Base-by-base conservation (phyloP, 345 rosid genomes). In the Arabidopsis suecica region DNA sequence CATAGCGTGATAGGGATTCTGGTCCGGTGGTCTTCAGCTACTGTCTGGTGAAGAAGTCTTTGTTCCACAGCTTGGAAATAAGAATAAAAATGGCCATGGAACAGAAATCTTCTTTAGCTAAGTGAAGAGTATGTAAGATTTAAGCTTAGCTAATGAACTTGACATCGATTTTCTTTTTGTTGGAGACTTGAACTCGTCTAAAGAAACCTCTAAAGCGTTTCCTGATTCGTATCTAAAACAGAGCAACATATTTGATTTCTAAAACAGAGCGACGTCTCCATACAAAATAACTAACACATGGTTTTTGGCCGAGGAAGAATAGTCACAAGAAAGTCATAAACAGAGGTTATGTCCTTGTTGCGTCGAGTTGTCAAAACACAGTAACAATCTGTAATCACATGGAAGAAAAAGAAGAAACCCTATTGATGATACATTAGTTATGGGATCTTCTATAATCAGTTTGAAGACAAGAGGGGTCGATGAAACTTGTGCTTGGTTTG, bases 391-490 rank as follows among this genome's bases (percentile, higher is more conserved):
- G 32, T 69, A 78, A 57, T 34, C 68, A 49, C 59, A 51, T 60
- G 69, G 61, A 70, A 73, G 41, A 50, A 56, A 63, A 70, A 55
- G 36, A 6, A 48, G 37, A 76, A 10, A 0, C 7, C 7, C 36
- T 49, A 40, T 64, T 57, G 57, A 65, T 71, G 80, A 76, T 34
- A 25, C 60, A 63, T 76, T 65, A 77, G 71, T 71, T 70, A 63
- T 70, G 80, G 80, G 44, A 70, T 71, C 76, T 63, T 71, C 76
- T 77, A 57, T 64, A 18, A 71, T 55, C 14, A 65, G 72, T 71
- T 71, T 71, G 33, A 71, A 71, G 76, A 65, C 72, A 71, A 71
- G 0, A 44, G 40, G 40, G 45, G 65, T 47, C n/a, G 70, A 54
- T 25, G 79, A 61, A 22, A 68, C 69, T 14, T 23, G 3, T 69